These are phyloP conservation scores for Discostella pseudostelligera DNA, from an alignment of 108 stramenopile species.

Conservation along the genomic window DNA sequence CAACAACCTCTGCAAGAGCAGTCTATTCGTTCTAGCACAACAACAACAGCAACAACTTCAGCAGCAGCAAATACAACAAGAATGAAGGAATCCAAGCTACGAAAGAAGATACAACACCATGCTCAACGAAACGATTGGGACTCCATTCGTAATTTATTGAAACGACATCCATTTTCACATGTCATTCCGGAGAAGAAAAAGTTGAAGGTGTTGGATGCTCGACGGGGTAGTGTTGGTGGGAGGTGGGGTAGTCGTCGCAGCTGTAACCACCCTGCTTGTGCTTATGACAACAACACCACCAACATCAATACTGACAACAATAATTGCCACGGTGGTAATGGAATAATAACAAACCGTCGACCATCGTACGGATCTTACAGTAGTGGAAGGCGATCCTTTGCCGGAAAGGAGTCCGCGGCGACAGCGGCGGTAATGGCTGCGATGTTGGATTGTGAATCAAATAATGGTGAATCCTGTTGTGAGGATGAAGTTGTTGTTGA, in stretches of 20 bases:
- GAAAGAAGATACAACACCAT: constrained; percentile 20
- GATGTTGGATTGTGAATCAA: background rate
- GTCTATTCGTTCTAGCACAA: background rate
- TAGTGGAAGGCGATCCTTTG: constrained; percentile 32
- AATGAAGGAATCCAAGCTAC: constrained; percentile 19
- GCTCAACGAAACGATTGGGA: constrained; percentile 28
- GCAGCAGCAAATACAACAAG: too few species aligned
- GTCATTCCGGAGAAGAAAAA: constrained; percentile 20
- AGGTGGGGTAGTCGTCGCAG: background rate
- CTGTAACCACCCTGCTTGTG: background rate
- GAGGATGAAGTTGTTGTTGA: background rate
- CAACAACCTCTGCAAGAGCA: background rate
- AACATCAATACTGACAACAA: too few species aligned
- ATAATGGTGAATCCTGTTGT: background rate
- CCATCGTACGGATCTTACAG: constrained; percentile 35
- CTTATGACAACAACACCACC: background rate
- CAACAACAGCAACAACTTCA: constrained; percentile 2
- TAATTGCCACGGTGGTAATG: background rate
- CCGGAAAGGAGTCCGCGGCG: constrained; percentile 26
- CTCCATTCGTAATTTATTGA: constrained; percentile 23
- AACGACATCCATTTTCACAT: constrained; percentile 28
- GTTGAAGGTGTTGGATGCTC: background rate
- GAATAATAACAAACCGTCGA: background rate
- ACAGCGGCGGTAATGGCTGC: constrained; percentile 31
- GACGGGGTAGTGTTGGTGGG: background rate